A percentile compares a stretch with the other conserved stretches of the same genome.
These are phyloP conservation scores for Syzygium malaccense DNA, from an alignment of 441 rosid genomes.

Conservation along the genomic window DNA sequence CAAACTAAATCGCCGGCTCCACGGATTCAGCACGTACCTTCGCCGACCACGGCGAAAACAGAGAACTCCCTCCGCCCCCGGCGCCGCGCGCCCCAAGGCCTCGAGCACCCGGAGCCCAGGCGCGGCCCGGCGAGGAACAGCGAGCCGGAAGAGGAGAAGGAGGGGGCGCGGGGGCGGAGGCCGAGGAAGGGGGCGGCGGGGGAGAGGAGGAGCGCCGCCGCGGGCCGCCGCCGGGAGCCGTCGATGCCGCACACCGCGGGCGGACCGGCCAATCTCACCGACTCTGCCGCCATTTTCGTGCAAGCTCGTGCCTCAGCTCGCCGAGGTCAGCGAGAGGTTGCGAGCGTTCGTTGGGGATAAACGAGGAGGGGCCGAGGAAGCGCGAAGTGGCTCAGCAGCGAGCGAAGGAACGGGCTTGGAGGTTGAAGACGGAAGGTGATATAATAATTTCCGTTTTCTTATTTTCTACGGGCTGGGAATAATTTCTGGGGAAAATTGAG, in stretches of 20 bases:
- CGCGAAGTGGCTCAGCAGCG: neutral
- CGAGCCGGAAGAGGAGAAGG: slow-evolving; percentile 45
- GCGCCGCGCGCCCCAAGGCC: slow-evolving; percentile 14
- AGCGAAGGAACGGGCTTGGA: neutral
- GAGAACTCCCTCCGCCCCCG: slow-evolving; percentile 41
- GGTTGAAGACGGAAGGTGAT: neutral
- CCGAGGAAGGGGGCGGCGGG: slow-evolving; percentile 31
- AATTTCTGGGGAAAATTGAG: rapidly evolving
- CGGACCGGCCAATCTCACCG: slow-evolving; percentile 40
- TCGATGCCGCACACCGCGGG: slow-evolving; percentile 43
- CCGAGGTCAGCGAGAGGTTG: neutral
- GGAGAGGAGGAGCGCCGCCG: slow-evolving; percentile 11
- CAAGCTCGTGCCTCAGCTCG: neutral
- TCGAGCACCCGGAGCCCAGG: slow-evolving; percentile 21
- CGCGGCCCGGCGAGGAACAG: slow-evolving; percentile 39
- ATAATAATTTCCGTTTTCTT: neutral
- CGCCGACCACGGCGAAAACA: slow-evolving; percentile 63
- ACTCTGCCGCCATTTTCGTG: slow-evolving; percentile 62
- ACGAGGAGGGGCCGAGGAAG: neutral
- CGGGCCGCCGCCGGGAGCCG: slow-evolving; percentile 45
- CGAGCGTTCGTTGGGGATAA: neutral
- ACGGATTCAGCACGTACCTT: slow-evolving; percentile 27
- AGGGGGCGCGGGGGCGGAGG: slow-evolving; percentile 40
- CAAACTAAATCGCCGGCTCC: neutral
- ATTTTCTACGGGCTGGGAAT: neutral